phyloP scores from a whole-genome alignment of 1,139 yeast species.

The Candida sp. region DNA sequence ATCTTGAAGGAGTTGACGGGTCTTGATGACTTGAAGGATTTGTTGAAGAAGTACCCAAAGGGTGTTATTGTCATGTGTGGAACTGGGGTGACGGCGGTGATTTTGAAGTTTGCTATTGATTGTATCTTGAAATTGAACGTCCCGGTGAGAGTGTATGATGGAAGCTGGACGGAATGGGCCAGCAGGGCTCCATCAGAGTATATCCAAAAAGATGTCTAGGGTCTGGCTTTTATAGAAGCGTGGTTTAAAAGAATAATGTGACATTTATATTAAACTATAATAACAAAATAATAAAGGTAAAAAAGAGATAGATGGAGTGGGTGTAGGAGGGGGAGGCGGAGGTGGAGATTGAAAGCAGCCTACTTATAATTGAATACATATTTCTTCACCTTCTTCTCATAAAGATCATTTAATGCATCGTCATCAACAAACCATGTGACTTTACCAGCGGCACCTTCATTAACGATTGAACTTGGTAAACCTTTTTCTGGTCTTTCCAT shows the following conservation, averaged over 20 bases:
- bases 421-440: conserved; percentile 98
- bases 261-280: neutral
- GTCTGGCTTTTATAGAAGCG: neutral
- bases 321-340: too few relatives aligned
- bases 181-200: conserved; percentile 43
- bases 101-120: conserved; percentile 59
- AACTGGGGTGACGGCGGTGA: conserved; percentile 93
- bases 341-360: neutral
- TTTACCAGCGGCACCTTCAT: conserved; percentile 96
- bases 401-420: conserved; percentile 88
- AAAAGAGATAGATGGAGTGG: neutral
- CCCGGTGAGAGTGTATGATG: conserved; percentile 83
- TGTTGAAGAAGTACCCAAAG: conserved; percentile 30
- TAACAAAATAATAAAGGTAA: neutral
- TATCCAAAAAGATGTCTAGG: conserved; percentile 26
- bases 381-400: conserved; percentile 73
- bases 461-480: conserved; percentile 90
- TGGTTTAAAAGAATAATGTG: neutral
- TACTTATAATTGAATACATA: conserved; percentile 30
- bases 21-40: neutral
- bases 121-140: conserved; percentile 61
- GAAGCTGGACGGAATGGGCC: conserved; percentile 86
- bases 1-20: conserved; percentile 45
- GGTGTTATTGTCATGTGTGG: conserved; percentile 92
- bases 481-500: conserved; percentile 99